A percentile compares a stretch with the other conserved stretches of the same genome.
Conservation (phyloP, 305 asterid species). For the Fraxinus latifolia region DNA sequence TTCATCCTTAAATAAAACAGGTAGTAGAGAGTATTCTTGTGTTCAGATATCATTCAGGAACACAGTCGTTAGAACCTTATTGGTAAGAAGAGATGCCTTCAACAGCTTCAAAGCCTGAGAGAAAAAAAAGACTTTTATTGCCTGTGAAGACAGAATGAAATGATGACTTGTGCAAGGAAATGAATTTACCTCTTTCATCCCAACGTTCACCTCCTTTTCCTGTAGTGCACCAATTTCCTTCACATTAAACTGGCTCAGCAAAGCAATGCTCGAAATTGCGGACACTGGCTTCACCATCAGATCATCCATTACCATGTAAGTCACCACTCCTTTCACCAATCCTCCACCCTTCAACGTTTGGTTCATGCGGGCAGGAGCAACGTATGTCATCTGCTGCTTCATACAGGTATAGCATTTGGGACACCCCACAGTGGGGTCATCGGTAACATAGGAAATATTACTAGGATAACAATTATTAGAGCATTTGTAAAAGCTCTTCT, state of each 20-base stretch:
- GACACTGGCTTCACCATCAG: slow-evolving; percentile 32
- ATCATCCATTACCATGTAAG: slow-evolving; percentile 28
- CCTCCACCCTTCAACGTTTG: neutral
- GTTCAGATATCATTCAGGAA: slow-evolving; percentile 12
- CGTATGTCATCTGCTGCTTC: neutral
- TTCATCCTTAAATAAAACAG: neutral
- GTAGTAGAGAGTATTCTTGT: neutral
- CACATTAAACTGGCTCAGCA: slow-evolving; percentile 16
- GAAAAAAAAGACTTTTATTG: neutral
- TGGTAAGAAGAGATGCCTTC: slow-evolving; percentile 25
- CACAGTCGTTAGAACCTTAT: slow-evolving; percentile 17
- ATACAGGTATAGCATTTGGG: neutral
- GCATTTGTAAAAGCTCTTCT: slow-evolving; percentile 15
- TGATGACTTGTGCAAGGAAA: too few species aligned
- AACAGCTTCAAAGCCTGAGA: slow-evolving; percentile 29
- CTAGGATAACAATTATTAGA: too few species aligned
- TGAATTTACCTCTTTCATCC: slow-evolving; percentile 26
- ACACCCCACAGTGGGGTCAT: slow-evolving; percentile 6
- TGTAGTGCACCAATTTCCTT: slow-evolving; percentile 21
- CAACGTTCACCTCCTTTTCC: slow-evolving; percentile 21
- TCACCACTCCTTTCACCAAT: neutral
- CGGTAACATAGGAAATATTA: neutral
- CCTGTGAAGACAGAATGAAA: too few species aligned
- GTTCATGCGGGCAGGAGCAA: neutral
- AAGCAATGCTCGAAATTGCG: slow-evolving; percentile 22